Percentiles rank a stretch among this genome's conserved stretches.
Conservation (phyloP, 2,329 filamentous ascomycete genomes). For the Colletotrichum sp. region DNA sequence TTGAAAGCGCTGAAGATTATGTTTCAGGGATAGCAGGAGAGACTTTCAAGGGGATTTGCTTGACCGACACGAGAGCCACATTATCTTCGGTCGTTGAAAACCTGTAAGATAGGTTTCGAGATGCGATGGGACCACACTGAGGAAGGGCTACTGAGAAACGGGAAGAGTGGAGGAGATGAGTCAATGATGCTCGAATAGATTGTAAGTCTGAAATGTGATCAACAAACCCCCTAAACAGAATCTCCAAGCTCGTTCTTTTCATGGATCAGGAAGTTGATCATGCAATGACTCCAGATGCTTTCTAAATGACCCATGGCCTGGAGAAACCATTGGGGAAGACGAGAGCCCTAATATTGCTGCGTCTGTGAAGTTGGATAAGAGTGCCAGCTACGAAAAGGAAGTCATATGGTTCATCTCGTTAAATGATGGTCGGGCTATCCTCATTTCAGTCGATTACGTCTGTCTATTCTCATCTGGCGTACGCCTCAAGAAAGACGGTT, state of each 20-base stretch:
- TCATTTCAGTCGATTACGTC: too few relatives aligned
- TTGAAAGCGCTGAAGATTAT: neutral
- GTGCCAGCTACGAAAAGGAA: accelerated
- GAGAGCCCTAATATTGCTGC: accelerated
- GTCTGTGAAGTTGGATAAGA: too few relatives aligned
- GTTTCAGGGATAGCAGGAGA: neutral
- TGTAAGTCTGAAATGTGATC: neutral
- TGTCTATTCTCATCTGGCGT: too few relatives aligned
- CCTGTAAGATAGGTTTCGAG: neutral
- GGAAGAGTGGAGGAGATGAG: accelerated
- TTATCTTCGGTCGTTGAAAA: neutral
- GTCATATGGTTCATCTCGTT: too few relatives aligned
- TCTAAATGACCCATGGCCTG: too few relatives aligned
- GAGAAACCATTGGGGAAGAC: too few relatives aligned
- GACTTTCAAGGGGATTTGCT: neutral
- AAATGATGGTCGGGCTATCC: accelerated
- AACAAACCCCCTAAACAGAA: neutral
- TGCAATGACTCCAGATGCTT: accelerated
- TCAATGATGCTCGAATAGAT: neutral
- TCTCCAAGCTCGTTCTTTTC: neutral
- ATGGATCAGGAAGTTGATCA: too few relatives aligned
- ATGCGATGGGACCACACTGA: accelerated
- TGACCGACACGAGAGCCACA: neutral
- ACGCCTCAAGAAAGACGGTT: accelerated
- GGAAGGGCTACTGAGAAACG: neutral